Percentiles rank a stretch among this genome's conserved stretches.
Evolutionary conservation across 331 rosid species (phyloP).

Genomic region (Erythrophleum ivorense): DNA sequence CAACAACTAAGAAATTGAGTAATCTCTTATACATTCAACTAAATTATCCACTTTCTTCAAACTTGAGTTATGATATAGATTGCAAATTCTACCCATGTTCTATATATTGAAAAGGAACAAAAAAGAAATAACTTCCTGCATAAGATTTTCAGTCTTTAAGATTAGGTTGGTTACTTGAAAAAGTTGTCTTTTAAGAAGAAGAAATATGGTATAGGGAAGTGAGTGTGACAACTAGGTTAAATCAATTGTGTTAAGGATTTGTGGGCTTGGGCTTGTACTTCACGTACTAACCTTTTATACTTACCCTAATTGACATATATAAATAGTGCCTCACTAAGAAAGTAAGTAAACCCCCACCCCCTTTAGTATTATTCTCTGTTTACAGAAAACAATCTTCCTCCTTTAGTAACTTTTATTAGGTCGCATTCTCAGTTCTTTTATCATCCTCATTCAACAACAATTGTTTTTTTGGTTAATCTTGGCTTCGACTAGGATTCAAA

Average conservation of each 20-base stretch:
- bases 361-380: neutral
- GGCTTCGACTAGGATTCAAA: neutral
- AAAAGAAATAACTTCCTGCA: neutral
- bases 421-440: neutral
- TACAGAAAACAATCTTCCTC: conserved; percentile 6
- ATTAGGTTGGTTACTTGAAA: conserved; percentile 2
- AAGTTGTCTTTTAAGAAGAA: conserved; percentile 7
- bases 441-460: neutral
- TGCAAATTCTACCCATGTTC: neutral
- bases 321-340: neutral
- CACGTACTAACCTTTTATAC: neutral
- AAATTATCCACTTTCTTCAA: neutral
- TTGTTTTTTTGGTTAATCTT: neutral
- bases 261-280: neutral
- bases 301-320: neutral
- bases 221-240: too few species aligned
- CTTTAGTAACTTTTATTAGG: conserved; percentile 10
- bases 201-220: neutral
- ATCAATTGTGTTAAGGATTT: neutral
- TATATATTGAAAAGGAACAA: conserved; percentile 18
- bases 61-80: neutral
- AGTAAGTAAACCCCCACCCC: neutral
- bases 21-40: conserved; percentile 10
- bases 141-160: conserved; percentile 10
- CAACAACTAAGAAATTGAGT: neutral